Evolutionary conservation across 768 basidiomycete species (phyloP).

Genomic region (Auricularia heimuer): DNA sequence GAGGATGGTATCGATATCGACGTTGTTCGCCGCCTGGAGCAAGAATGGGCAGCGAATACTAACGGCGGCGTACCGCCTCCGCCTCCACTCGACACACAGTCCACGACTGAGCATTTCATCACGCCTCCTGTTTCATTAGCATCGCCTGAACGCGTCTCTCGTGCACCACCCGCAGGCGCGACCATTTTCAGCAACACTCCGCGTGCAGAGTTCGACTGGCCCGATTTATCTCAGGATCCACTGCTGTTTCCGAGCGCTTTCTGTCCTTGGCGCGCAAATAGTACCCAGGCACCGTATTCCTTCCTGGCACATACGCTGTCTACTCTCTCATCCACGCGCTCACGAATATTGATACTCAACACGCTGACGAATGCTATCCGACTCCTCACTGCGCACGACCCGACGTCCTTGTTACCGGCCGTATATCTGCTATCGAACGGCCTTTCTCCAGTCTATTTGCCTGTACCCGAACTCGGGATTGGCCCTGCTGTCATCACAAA

Average conservation of each 20-base stretch:
- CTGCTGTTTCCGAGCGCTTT: slow-evolving; percentile 30
- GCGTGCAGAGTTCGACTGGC: background rate
- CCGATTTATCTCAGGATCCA: slow-evolving; percentile 30
- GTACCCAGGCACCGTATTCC: slow-evolving; percentile 47
- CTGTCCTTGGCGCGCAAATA: slow-evolving; percentile 34
- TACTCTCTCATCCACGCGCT: slow-evolving; percentile 54
- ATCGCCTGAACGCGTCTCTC: background rate
- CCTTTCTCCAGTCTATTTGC: slow-evolving; percentile 62
- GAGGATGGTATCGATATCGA: background rate
- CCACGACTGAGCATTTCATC: too few species aligned
- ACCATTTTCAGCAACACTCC: background rate
- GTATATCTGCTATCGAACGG: slow-evolving; percentile 78
- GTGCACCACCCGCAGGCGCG: background rate
- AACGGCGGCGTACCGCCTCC: too few species aligned
- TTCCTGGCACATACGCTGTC: slow-evolving; percentile 59
- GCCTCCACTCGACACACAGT: too few species aligned
- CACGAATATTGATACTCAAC: slow-evolving; percentile 60
- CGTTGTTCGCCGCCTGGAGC: background rate
- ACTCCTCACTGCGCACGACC: slow-evolving; percentile 53
- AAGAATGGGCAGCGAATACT: background rate
- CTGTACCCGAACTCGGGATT: slow-evolving; percentile 53
- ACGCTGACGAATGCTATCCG: slow-evolving; percentile 67
- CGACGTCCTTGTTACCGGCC: slow-evolving; percentile 60
- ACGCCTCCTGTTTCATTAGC: too few species aligned
- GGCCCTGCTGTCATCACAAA: slow-evolving; percentile 59